Percentiles rank a stretch among this genome's conserved stretches.
These are phyloP conservation scores for Begonia loranthoides DNA, from an alignment of 306 rosid species.

Conservation along the genomic window DNA sequence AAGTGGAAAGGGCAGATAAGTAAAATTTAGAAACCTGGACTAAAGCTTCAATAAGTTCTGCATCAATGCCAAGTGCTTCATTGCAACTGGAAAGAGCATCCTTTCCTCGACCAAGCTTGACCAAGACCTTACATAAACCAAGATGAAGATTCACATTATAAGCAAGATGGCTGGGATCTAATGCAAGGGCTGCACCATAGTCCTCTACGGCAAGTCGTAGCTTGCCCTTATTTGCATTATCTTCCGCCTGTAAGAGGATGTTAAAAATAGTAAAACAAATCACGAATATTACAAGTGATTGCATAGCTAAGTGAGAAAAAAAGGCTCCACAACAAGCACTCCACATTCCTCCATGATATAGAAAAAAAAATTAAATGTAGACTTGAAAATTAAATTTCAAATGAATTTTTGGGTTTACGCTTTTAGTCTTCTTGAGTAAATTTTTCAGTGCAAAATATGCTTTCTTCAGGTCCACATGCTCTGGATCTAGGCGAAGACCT, in stretches of 20 bases:
- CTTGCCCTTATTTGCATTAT: conserved; percentile 79
- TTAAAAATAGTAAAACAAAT: conserved; percentile 9
- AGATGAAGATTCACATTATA: conserved; percentile 92
- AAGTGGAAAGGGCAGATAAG: not conserved
- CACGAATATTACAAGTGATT: not conserved
- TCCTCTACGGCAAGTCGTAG: conserved; percentile 86
- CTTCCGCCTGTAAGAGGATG: conserved; percentile 62
- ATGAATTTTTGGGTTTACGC: conserved; percentile 36
- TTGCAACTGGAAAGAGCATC: conserved; percentile 78
- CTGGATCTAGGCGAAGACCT: conserved; percentile 98
- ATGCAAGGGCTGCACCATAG: conserved; percentile 56
- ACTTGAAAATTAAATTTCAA: conserved; percentile 5
- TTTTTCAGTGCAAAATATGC: conserved; percentile 91
- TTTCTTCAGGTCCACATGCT: conserved; percentile 79
- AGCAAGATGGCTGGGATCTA: conserved; percentile 78
- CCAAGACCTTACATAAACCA: conserved; percentile 75
- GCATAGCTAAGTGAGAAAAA: not conserved
- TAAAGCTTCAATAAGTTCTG: conserved; percentile 74
- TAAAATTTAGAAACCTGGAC: conserved; percentile 50
- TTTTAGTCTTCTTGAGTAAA: conserved; percentile 79
- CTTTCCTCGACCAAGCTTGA: conserved; percentile 93
- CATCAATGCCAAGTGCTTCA: conserved; percentile 70
- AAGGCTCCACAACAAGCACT: not conserved
- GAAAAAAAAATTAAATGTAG: conserved; percentile 2
- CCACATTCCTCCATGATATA: not conserved